phyloP scores from a whole-genome alignment of 2,329 filamentous ascomycete species.

The Nakataea oryzae region DNA sequence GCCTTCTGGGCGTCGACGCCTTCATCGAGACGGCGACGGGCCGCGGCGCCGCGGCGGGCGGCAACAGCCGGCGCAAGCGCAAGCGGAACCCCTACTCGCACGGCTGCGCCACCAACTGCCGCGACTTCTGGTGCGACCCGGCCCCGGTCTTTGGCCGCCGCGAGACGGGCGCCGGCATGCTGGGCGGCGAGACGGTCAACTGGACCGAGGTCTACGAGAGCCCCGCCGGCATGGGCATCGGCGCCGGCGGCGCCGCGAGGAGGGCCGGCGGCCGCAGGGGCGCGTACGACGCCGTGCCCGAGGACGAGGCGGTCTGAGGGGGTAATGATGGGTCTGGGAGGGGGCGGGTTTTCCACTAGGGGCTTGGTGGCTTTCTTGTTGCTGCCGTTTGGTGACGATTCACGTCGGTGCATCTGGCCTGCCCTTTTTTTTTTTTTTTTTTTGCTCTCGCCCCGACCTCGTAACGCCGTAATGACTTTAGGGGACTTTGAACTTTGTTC shows the following conservation, averaged over 20 bases:
- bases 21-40: conserved; percentile 91
- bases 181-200: conserved; percentile 73
- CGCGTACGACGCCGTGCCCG: conserved; percentile 54
- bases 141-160: conserved; percentile 68
- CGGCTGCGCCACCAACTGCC: conserved; percentile 80
- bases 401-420: not conserved
- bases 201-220: conserved; percentile 87
- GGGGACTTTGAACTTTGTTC: too few relatives aligned
- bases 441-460: too few relatives aligned
- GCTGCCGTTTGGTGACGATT: not conserved
- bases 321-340: too few relatives aligned
- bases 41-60: conserved; percentile 53
- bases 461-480: not conserved
- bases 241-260: conserved; percentile 9
- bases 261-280: conserved; percentile 33
- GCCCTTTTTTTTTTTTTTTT: not conserved
- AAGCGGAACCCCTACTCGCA: conserved; percentile 75
- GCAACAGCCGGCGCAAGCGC: conserved; percentile 41
- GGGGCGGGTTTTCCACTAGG: too few relatives aligned
- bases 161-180: conserved; percentile 61
- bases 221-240: conserved; percentile 55
- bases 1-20: conserved; percentile 80
- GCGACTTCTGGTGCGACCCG: conserved; percentile 92
- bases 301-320: conserved; percentile 35
- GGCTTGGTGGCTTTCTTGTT: not conserved